Evolutionary conservation across 768 basidiomycete species (phyloP).

Genomic region (Tricholoma hemisulphureum): DNA sequence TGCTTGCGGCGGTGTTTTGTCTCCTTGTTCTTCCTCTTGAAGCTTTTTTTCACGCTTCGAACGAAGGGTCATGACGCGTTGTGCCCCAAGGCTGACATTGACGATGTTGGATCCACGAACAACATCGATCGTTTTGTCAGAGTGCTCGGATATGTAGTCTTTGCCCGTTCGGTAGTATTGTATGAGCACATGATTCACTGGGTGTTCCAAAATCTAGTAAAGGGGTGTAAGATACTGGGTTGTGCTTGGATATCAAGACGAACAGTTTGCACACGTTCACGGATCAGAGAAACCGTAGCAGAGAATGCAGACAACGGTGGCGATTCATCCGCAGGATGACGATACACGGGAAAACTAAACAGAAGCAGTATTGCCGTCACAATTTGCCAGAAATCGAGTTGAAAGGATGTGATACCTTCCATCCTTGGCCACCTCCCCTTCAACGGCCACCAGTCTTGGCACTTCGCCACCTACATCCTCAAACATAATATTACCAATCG

Average conservation of each 20-base stretch:
- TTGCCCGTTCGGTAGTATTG: slow-evolving; percentile 77
- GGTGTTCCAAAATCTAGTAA: slow-evolving; percentile 45
- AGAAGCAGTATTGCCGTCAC: not conserved
- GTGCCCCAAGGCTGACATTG: slow-evolving; percentile 79
- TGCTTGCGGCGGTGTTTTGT: not conserved
- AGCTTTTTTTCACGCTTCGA: slow-evolving; percentile 40
- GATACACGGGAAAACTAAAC: slow-evolving; percentile 70
- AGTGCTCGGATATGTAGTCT: slow-evolving; percentile 85
- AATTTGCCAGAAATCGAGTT: not conserved
- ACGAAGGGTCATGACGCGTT: slow-evolving; percentile 73
- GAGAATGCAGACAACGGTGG: slow-evolving; percentile 68
- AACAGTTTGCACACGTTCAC: slow-evolving; percentile 56
- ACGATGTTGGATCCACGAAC: slow-evolving; percentile 71
- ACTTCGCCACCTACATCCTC: slow-evolving; percentile 72
- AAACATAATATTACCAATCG: not conserved
- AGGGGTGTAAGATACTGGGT: not conserved
- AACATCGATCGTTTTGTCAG: slow-evolving; percentile 84
- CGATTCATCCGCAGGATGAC: slow-evolving; percentile 79
- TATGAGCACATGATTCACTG: slow-evolving; percentile 81
- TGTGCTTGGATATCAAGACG: not conserved
- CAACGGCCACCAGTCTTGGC: slow-evolving; percentile 61
- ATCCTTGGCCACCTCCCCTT: slow-evolving; percentile 49
- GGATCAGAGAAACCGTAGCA: slow-evolving; percentile 64
- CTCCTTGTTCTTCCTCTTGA: slow-evolving; percentile 3
- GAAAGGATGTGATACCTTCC: slow-evolving; percentile 32